These are phyloP conservation scores for Nothophytophthora sp. DNA, from an alignment of 352 stramenopile genomes.

Conservation along the genomic window DNA sequence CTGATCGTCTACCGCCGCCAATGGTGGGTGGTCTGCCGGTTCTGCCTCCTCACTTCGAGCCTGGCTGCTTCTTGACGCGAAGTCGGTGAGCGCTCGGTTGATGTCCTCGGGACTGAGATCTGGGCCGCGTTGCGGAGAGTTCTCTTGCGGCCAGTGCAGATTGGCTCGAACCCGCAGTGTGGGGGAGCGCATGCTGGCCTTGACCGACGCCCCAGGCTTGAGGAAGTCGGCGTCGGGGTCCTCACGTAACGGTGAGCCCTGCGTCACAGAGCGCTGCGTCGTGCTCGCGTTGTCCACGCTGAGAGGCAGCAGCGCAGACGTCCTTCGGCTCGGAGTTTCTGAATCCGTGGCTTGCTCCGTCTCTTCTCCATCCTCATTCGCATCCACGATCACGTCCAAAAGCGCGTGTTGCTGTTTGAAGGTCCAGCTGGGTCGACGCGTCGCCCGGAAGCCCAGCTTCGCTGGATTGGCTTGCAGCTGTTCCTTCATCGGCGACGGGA, in stretches of 20 bases:
- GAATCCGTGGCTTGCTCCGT: neutral
- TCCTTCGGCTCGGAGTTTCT: too few species aligned
- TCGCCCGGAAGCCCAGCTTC: conserved; percentile 14
- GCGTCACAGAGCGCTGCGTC: neutral
- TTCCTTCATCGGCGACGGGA: conserved; percentile 69
- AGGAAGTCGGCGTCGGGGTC: conserved; percentile 10
- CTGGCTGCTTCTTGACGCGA: neutral
- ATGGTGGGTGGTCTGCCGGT: too few species aligned
- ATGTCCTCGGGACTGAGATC: conserved; percentile 36
- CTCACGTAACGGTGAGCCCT: conserved; percentile 9
- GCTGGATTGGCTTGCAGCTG: conserved; percentile 1
- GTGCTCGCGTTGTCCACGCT: neutral
- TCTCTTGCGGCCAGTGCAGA: conserved; percentile 42
- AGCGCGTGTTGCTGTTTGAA: conserved; percentile 59
- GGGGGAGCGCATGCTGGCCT: conserved; percentile 40
- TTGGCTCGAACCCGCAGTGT: conserved; percentile 34
- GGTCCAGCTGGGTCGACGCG: conserved; percentile 61
- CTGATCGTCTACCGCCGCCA: too few species aligned
- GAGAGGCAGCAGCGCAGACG: neutral
- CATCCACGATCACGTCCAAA: conserved; percentile 55
- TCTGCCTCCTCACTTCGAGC: too few species aligned
- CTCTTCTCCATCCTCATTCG: conserved; percentile 32
- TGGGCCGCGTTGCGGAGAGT: conserved; percentile 49
- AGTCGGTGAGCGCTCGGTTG: conserved; percentile 16
- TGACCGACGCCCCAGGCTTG: conserved; percentile 13